Evolutionary conservation across 2,329 filamentous ascomycete genomes (phyloP).

Genomic region (Herpotrichia juniperi): DNA sequence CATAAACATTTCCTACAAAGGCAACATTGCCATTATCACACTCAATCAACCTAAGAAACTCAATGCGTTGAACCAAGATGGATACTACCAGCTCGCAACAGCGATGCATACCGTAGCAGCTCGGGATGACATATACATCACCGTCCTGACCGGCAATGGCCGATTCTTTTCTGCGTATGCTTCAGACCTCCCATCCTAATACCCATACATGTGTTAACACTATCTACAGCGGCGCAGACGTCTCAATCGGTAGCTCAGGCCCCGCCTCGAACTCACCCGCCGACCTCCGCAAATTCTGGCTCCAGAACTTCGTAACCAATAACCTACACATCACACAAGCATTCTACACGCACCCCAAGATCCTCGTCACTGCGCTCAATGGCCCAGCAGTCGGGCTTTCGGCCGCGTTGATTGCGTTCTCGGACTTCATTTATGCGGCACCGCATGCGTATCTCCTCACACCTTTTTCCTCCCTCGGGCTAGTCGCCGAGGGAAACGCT

Average conservation of each 20-base stretch:
- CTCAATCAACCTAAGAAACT: conserved; percentile 87
- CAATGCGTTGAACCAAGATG: conserved; percentile 74
- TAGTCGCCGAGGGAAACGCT: conserved; percentile 88
- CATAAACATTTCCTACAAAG: conserved; percentile 67
- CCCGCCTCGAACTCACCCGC: conserved; percentile 25
- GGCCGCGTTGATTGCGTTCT: conserved; percentile 80
- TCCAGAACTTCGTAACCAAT: conserved; percentile 76
- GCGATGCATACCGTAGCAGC: conserved; percentile 78
- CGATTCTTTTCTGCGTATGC: conserved; percentile 84
- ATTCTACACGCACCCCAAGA: conserved; percentile 93
- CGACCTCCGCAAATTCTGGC: conserved; percentile 62
- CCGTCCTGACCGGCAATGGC: conserved; percentile 81
- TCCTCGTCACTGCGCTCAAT: conserved; percentile 89
- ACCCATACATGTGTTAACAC: conserved; percentile 3
- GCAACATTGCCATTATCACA: conserved; percentile 80
- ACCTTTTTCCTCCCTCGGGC: conserved; percentile 86
- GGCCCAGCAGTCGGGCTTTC: conserved; percentile 88
- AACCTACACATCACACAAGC: conserved; percentile 90
- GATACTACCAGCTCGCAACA: conserved; percentile 79
- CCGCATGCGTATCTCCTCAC: conserved; percentile 86
- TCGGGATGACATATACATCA: conserved; percentile 82
- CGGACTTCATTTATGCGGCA: conserved; percentile 88
- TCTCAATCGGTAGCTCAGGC: conserved; percentile 61
- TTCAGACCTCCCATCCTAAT: not conserved
- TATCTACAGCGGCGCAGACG: conserved; percentile 75